Evolutionary conservation across 371 early-diverging fungal species (phyloP).

Genomic region (Rhizopus microsporus): DNA sequence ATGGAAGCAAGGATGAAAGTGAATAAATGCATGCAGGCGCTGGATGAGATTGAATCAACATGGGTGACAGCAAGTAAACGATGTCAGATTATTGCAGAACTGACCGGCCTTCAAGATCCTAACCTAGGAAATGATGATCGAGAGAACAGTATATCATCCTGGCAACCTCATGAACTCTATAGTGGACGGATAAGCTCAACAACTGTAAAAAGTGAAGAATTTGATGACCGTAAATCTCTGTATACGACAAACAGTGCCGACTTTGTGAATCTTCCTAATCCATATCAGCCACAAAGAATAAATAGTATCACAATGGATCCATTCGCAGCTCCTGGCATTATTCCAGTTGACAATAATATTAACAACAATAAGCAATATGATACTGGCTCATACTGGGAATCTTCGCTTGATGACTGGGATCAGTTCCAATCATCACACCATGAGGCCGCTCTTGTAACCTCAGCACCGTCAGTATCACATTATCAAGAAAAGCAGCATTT

Average conservation of each 20-base stretch:
- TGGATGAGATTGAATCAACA: constrained; percentile 39
- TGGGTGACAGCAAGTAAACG: constrained; percentile 42
- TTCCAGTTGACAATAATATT: constrained; percentile 25
- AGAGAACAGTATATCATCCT: neutral
- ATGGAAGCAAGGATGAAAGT: constrained; percentile 36
- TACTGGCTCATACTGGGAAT: constrained; percentile 23
- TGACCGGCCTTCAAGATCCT: constrained; percentile 40
- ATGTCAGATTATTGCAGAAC: constrained; percentile 46
- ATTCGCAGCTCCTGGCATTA: constrained; percentile 40
- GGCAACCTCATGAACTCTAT: no score
- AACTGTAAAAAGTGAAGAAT: neutral
- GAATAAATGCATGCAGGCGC: constrained; percentile 35
- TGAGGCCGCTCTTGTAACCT: constrained; percentile 17
- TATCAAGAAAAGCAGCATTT: constrained; percentile 22
- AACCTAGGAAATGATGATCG: neutral
- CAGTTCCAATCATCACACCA: constrained; percentile 30
- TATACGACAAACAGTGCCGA: no score
- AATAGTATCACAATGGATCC: constrained; percentile 23
- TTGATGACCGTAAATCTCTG: neutral
- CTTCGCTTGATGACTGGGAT: constrained; percentile 29
- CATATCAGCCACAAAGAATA: neutral
- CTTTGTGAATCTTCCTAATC: neutral
- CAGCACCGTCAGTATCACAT: neutral
- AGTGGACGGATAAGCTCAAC: no score
- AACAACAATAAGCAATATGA: neutral